Percentiles rank a stretch among this genome's conserved stretches.
phyloP scores from a whole-genome alignment of 805 yeast genomes.

The Pichia cabralensis region DNA sequence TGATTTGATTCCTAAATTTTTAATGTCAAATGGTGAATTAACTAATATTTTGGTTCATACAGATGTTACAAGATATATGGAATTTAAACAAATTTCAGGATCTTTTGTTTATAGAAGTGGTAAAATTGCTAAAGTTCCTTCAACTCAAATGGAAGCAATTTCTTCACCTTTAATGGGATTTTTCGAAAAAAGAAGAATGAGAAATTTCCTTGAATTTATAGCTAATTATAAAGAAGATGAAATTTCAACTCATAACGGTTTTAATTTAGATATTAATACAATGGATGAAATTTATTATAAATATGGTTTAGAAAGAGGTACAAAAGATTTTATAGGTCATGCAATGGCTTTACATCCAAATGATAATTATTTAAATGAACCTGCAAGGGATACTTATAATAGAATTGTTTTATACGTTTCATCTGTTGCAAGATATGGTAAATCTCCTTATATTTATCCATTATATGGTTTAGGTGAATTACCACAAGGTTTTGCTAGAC shows the following conservation, averaged over 20 bases:
- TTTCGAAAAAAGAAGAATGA: constrained; percentile 93
- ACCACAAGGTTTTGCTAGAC: constrained; percentile 98
- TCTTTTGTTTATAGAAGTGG: constrained; percentile 89
- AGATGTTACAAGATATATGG: constrained; percentile 90
- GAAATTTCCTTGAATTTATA: constrained; percentile 81
- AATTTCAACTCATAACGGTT: constrained; percentile 70
- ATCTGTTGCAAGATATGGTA: constrained; percentile 90
- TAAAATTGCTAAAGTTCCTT: constrained; percentile 87
- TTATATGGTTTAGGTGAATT: constrained; percentile 93
- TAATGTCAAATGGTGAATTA: constrained; percentile 96
- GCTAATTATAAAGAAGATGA: constrained; percentile 74
- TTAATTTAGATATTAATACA: constrained; percentile 77
- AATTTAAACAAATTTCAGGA: constrained; percentile 94
- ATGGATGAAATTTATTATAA: constrained; percentile 87
- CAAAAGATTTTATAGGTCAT: constrained; percentile 94
- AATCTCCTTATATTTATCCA: constrained; percentile 93
- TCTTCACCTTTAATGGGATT: constrained; percentile 89
- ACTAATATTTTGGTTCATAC: constrained; percentile 93
- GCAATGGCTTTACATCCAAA: constrained; percentile 97
- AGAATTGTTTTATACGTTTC: constrained; percentile 78
- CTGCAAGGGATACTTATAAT: constrained; percentile 87
- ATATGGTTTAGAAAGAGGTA: constrained; percentile 85
- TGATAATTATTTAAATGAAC: constrained; percentile 79
- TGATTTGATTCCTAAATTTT: constrained; percentile 90
- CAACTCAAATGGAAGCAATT: constrained; percentile 85